Percentiles rank a stretch among this genome's conserved stretches.
Conservation (phyloP, 371 early-diverging fungal genomes). For the Actinomucor elegans region DNA sequence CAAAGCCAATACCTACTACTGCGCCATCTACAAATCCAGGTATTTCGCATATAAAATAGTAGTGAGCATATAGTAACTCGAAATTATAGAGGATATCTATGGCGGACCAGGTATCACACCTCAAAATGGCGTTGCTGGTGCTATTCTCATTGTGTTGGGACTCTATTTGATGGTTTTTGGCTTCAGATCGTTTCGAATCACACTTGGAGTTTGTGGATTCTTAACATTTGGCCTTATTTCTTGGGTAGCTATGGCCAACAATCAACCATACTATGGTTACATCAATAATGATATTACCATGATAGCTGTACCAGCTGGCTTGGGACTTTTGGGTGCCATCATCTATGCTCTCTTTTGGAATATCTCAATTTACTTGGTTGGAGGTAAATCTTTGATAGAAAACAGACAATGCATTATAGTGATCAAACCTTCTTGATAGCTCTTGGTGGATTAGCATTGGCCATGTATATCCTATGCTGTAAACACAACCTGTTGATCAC, state of each 20-base stretch:
- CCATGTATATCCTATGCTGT: constrained; percentile 22
- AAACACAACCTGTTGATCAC: constrained; percentile 13
- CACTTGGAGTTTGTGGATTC: constrained; percentile 32
- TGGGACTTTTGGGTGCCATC: constrained; percentile 22
- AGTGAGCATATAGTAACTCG: not conserved
- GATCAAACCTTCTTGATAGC: not conserved
- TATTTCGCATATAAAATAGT: not conserved
- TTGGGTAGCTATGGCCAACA: constrained; percentile 27
- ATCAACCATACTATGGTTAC: constrained; percentile 26
- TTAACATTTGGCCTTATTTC: constrained; percentile 31
- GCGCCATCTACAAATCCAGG: constrained; percentile 11
- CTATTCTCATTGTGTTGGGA: constrained; percentile 28
- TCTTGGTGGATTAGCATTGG: constrained; percentile 20
- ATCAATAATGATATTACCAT: constrained; percentile 25
- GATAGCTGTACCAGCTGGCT: constrained; percentile 22
- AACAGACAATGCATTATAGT: not conserved
- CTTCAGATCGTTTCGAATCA: constrained; percentile 29
- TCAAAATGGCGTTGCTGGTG: constrained; percentile 33
- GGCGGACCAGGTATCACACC: constrained; percentile 26
- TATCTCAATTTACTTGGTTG: constrained; percentile 18
- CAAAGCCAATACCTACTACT: not conserved
- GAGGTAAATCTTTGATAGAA: no score
- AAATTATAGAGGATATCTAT: constrained; percentile 15
- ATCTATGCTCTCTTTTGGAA: constrained; percentile 26
- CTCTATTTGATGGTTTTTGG: constrained; percentile 35